Evolutionary conservation across 106 monocot species (phyloP), one percentile per base, ranked within the genome.

Genomic region (Iris macrosiphon): DNA sequence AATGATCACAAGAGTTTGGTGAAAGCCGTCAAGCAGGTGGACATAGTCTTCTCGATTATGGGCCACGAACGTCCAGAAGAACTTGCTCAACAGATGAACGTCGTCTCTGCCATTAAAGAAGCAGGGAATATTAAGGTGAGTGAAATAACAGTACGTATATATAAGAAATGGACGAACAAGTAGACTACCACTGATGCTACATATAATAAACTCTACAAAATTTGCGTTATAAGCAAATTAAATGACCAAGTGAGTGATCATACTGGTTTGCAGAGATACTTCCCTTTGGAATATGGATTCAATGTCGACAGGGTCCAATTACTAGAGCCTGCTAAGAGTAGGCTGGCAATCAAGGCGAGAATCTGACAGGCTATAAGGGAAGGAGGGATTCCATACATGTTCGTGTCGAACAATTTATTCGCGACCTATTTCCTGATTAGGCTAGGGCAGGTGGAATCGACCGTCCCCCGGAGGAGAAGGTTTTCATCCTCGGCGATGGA

Each of bases 211-310:
- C 10, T 35, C 34, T 6, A 35, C 34, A 4, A 35, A 6, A 6
- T 6, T 35, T 35, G 34, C 10, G 4, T 35, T 35, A 35, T 10
- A 6, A 35, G 10, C 10, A 35, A 6, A 35, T 35, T 6, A 35
- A 6, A 6, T 4, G 10, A 6, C 7, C 10, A 6, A 6, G 4
- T 6, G 22, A 22, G n/a, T n/a, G n/a, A n/a, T n/a, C n/a, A 40
- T 40, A 22, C 1, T 18, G 58, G 21, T 9, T 31, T 61, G 42
- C 63, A 79, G 79, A 79, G 73, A 25, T 79, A 47, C 25, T 31
- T 73, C 44, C 76, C 71, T 14, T 70, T 71, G 0, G 76, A 77
- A 60, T 77, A 60, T 24, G 74, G 74, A 26, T 57, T 52, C n/a
- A 73, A 79, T 67, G 79, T 79, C 0, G 78, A 67, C n/a, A 61